Conservation (phyloP, 2,329 filamentous ascomycete genomes). For the Botrytis porri region DNA sequence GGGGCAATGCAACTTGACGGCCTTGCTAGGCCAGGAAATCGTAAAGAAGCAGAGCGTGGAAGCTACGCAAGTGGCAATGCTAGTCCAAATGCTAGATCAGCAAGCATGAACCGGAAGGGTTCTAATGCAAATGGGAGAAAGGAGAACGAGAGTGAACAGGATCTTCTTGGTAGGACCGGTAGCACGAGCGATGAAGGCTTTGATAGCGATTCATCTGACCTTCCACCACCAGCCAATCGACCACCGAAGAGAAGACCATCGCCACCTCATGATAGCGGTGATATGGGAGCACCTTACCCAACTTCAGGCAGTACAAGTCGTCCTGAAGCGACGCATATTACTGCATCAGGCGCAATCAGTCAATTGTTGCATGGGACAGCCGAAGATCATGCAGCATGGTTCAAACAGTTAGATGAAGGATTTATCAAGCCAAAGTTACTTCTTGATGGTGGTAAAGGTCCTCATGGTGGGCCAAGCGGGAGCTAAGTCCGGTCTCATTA, state of each 20-base stretch:
- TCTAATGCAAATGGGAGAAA: conserved; percentile 40
- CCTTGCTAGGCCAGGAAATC: conserved; percentile 53
- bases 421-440: conserved; percentile 91
- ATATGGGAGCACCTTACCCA: conserved; percentile 33
- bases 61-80: conserved; percentile 41
- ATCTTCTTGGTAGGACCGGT: conserved; percentile 47
- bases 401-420: conserved; percentile 90
- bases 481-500: not conserved
- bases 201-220: conserved; percentile 64
- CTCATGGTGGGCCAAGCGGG: conserved; percentile 31
- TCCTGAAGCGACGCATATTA: conserved; percentile 49
- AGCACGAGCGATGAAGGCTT: conserved; percentile 52
- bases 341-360: conserved; percentile 67
- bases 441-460: conserved; percentile 60
- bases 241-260: conserved; percentile 26
- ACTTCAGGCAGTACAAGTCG: conserved; percentile 34
- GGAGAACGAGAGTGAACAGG: conserved; percentile 51
- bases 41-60: conserved; percentile 36
- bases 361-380: conserved; percentile 74
- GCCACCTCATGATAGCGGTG: conserved; percentile 18
- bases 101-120: conserved; percentile 53
- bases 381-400: conserved; percentile 86
- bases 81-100: conserved; percentile 38
- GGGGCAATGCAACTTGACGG: conserved; percentile 49
- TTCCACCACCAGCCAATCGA: conserved; percentile 56